A percentile compares a stretch with the other conserved stretches of the same genome.
Conservation (phyloP, 163 green algal species). For the Chlamydomonas reinhardtii region DNA sequence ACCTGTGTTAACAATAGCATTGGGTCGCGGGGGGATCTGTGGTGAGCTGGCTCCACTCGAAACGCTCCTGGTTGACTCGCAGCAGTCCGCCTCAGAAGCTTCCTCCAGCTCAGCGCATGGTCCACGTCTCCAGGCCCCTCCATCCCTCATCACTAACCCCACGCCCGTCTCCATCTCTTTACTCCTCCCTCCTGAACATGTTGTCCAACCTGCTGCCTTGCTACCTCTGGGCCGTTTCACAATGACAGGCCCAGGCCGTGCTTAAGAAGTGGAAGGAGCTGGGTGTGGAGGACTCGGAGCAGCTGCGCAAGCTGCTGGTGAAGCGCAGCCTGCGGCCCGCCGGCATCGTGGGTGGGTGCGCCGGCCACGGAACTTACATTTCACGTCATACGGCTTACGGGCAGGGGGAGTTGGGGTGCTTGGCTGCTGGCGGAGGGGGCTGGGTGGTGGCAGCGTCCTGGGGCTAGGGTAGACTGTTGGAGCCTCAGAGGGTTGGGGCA, state of each 20-base stretch:
- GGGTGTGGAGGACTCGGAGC: slow-evolving; percentile 60
- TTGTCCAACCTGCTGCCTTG: background rate
- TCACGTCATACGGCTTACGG: too few relatives aligned
- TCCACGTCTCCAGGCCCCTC: background rate
- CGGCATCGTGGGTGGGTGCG: slow-evolving; percentile 14
- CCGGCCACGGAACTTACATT: too few relatives aligned
- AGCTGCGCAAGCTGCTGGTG: slow-evolving; percentile 67
- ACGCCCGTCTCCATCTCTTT: too few relatives aligned
- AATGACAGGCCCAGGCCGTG: background rate
- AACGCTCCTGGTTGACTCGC: background rate
- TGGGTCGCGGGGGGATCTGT: background rate
- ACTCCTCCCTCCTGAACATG: background rate
- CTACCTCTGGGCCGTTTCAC: too few relatives aligned
- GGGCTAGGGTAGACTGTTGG: too few relatives aligned
- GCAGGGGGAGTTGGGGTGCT: too few relatives aligned
- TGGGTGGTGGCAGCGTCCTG: too few relatives aligned
- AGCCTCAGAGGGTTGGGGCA: too few relatives aligned
- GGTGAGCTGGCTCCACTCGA: background rate
- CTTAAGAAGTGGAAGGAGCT: slow-evolving; percentile 63
- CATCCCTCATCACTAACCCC: too few relatives aligned
- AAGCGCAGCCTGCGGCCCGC: slow-evolving; percentile 53
- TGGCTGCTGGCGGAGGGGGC: too few relatives aligned
- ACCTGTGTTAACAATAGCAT: background rate
- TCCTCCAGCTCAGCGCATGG: too few relatives aligned
- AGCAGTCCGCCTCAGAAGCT: too few relatives aligned